phyloP scores from a whole-genome alignment of 176 grass and related monocot species.

The Phoenix roebelenii region DNA sequence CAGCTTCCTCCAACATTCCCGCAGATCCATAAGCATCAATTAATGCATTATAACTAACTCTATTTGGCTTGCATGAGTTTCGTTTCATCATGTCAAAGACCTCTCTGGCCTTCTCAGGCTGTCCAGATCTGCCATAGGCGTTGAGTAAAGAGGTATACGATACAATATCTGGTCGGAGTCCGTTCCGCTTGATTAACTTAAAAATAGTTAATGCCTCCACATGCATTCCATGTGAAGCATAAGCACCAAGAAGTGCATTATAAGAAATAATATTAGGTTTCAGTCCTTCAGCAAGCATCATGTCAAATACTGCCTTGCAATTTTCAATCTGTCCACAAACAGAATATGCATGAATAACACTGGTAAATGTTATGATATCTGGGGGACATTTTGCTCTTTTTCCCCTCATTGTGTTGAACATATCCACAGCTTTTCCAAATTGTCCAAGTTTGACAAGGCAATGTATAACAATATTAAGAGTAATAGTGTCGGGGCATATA shows the following conservation, averaged over 20 bases:
- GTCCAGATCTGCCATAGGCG: constrained; percentile 76
- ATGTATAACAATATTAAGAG: constrained; percentile 77
- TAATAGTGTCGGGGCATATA: constrained; percentile 57
- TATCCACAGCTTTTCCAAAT: constrained; percentile 57
- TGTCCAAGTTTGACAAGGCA: constrained; percentile 76
- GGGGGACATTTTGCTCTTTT: constrained; percentile 51
- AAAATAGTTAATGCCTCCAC: constrained; percentile 52
- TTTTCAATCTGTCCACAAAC: constrained; percentile 83
- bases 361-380: constrained; percentile 89
- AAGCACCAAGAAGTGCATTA: constrained; percentile 86
- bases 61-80: constrained; percentile 74
- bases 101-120: constrained; percentile 65
- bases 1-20: constrained; percentile 60
- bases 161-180: constrained; percentile 69
- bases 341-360: constrained; percentile 80
- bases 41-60: constrained; percentile 88
- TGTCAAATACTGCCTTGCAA: constrained; percentile 79
- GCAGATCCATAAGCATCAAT: constrained; percentile 94
- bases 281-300: constrained; percentile 87
- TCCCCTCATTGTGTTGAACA: constrained; percentile 79
- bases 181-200: constrained; percentile 61
- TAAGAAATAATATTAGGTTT: constrained; percentile 83
- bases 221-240: constrained; percentile 78
- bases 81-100: constrained; percentile 63
- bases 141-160: constrained; percentile 93